Base-by-base conservation (phyloP, 176 grass and related monocot genomes). In the Triticum dicoccoides region DNA sequence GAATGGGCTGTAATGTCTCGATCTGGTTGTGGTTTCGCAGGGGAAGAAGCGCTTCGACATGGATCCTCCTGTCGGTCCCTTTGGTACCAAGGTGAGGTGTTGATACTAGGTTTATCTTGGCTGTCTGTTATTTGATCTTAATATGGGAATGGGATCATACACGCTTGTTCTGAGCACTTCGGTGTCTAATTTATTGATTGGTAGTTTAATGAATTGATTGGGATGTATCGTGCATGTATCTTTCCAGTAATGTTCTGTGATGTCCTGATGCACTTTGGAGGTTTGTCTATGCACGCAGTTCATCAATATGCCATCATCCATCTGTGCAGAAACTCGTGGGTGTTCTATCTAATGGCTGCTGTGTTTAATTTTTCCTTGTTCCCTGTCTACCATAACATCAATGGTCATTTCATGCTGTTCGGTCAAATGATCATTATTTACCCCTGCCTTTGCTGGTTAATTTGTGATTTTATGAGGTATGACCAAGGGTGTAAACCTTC, bases 31-130 rank as follows among this genome's bases (percentile, higher is more conserved):
- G 29, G 62, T 84, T 85, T 91, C 56, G 76, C 81, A 97, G 95
- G 95, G 93, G 69, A 90, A 85, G 87, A 91, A 97, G 89, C 90
- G 95, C 78, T 97, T 97, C 76, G 95, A 97, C 80, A 95, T 94
- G 87, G 95, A 91, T 78, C 33, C 95, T 78, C 70, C 89, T 6
- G 87, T 90, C 5, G 95, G 95, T 4, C 95, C 95, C 39, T 97
- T 95, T 8, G 95, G 95, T 80, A 97, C 95, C 45, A 97, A 97
- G 92, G 95, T 97, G 45, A 88, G 91, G 80, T 62, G 52, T 27
- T 52, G 15, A 30, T 76, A 32, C 44, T 76, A 76, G 42, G 24
- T 17, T 76, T 76, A 49, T 32, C 44, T 51, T 76, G 44, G 6
- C 9, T 73, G 24, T 77, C 45, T 84, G 15, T 63, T 54, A 33